Base-by-base conservation (phyloP, 345 rosid species). In the Camelina neglecta region DNA sequence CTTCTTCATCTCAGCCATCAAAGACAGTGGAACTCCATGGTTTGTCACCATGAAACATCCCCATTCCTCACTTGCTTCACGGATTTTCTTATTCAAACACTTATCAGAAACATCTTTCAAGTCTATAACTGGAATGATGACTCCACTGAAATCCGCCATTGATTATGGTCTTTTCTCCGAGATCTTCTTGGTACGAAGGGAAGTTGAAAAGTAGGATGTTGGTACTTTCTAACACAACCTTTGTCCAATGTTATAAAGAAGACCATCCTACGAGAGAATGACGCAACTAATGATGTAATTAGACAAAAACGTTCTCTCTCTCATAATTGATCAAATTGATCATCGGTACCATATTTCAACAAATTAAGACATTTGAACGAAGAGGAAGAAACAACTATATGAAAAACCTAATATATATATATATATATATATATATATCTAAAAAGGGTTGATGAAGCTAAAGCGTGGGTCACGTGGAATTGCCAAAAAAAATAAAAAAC, bases 41-140 rank as follows among this genome's bases (percentile, higher is more conserved):
- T 93, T 90, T 2, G 80, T 80, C 15, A 91, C 11, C 83, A 85
- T 82, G 80, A 93, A 90, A 81, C 97, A 89, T 23, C 96, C 97
- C 94, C 87, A 85, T 23, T 71, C 81, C 73, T 88, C 91, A 60
- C 94, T 57, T 1, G 93, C 90, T 57, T 78, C 81, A 2, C 81
- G 73, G 3, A 78, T 65, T 63, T 86, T 84, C 48, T 84, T 67
- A 41, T 81, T 81, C 70, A 63, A 53, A 5, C 56, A 42, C 45
- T 85, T 68, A 20, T 42, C 67, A 1, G 84, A 79, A 58, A 79
- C 65, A 39, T 84, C 84, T 6, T 74, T 56, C 26, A 93, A 63
- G 77, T 89, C 88, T 9, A 91, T 80, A 0, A 67, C 75, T 7
- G 90, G 95, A 44, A 90, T 61, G 48, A 50, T 23, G 39, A 50